A percentile compares a stretch with the other conserved stretches of the same genome.
phyloP scores from a whole-genome alignment of 768 basidiomycete genomes.

The Tulasnella sp. region DNA sequence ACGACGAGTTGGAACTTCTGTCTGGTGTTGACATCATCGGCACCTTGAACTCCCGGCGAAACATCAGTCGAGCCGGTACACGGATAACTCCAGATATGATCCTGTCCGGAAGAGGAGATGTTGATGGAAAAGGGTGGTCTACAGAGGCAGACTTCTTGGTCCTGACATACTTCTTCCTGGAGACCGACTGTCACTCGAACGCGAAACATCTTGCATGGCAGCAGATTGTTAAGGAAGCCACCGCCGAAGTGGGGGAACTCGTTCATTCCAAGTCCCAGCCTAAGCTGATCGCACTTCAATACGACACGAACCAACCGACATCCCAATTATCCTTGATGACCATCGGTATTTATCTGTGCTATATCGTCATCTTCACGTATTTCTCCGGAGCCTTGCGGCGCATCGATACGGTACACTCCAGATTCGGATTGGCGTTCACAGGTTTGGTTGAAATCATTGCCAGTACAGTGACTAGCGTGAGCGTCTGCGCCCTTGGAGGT shows the following conservation, averaged over 20 bases:
- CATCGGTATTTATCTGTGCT: slow-evolving; percentile 62
- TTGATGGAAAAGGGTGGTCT: slow-evolving; percentile 38
- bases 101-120: slow-evolving; percentile 53
- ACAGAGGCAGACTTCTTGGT: slow-evolving; percentile 63
- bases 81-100: slow-evolving; percentile 64
- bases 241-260: slow-evolving; percentile 28
- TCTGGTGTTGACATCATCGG: slow-evolving; percentile 45
- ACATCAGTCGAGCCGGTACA: slow-evolving; percentile 51
- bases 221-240: slow-evolving; percentile 38
- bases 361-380: slow-evolving; percentile 61
- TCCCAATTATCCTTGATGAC: slow-evolving; percentile 45
- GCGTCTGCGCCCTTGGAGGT: slow-evolving; percentile 81
- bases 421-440: slow-evolving; percentile 84
- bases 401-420: slow-evolving; percentile 80
- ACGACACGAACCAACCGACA: slow-evolving; percentile 16
- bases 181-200: slow-evolving; percentile 54
- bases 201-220: slow-evolving; percentile 55
- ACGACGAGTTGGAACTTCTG: slow-evolving; percentile 43
- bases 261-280: slow-evolving; percentile 35
- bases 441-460: slow-evolving; percentile 84
- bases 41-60: slow-evolving; percentile 42
- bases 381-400: slow-evolving; percentile 64
- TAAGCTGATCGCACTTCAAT: slow-evolving; percentile 34
- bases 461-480: slow-evolving; percentile 87
- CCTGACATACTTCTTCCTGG: slow-evolving; percentile 73